Evolutionary conservation across 129 eudicot species (phyloP).

Genomic region (Arctium lappa): DNA sequence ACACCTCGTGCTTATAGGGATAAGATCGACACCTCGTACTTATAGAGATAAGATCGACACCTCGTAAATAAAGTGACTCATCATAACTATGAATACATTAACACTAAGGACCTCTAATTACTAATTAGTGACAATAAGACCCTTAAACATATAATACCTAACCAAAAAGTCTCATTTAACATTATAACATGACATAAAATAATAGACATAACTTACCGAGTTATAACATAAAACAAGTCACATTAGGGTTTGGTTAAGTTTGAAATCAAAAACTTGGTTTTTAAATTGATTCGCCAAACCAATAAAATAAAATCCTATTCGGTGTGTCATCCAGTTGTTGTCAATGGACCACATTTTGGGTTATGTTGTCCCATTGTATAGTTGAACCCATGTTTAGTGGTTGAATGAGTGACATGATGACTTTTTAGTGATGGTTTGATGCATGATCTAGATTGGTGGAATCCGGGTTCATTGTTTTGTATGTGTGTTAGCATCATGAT

Average conservation of each 20-base stretch:
- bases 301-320: neutral
- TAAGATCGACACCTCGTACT: too few species aligned
- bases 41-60: too few species aligned
- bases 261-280: neutral
- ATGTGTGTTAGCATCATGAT: neutral
- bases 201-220: too few species aligned
- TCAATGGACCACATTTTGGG: neutral
- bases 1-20: too few species aligned
- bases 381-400: neutral
- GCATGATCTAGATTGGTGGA: neutral
- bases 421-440: neutral
- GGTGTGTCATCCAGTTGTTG: neutral
- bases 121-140: too few species aligned
- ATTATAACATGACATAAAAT: too few species aligned
- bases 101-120: too few species aligned
- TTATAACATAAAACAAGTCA: neutral
- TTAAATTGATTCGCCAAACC: neutral
- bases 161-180: too few species aligned
- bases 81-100: too few species aligned
- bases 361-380: neutral
- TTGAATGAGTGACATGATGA: neutral
- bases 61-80: too few species aligned
- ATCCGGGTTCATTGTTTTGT: neutral
- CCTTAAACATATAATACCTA: too few species aligned
- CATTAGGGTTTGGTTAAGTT: neutral